A percentile compares a stretch with the other conserved stretches of the same genome.
phyloP scores from a whole-genome alignment of 202 grass and related monocot genomes.

The Bolboschoenoplectus hybrid region DNA sequence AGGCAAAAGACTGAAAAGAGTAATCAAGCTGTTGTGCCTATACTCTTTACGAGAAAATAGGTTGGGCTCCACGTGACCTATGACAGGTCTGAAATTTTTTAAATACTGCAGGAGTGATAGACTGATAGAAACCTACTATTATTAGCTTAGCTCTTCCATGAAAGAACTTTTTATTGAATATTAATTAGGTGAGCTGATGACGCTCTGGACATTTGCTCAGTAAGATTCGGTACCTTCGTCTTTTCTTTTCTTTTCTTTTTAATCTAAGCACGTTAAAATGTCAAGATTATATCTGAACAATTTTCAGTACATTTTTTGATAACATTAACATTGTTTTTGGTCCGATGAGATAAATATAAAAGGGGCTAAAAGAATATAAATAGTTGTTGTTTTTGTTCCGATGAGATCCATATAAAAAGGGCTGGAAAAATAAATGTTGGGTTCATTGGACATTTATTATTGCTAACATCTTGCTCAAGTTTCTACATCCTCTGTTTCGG shows the following conservation, averaged over 20 bases:
- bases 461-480: neutral
- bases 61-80: slow-evolving; percentile 21
- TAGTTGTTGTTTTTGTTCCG: neutral
- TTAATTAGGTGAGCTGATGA: neutral
- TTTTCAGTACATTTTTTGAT: neutral
- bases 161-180: neutral
- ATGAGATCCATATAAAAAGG: neutral
- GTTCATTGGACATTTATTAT: neutral
- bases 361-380: neutral
- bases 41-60: slow-evolving; percentile 34
- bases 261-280: neutral
- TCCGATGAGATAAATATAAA: neutral
- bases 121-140: slow-evolving; percentile 13
- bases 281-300: neutral
- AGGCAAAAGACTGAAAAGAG: slow-evolving; percentile 17
- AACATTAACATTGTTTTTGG: neutral
- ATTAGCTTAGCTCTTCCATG: neutral
- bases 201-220: neutral
- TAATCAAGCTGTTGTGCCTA: neutral
- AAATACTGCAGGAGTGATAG: neutral
- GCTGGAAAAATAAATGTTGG: neutral
- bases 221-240: neutral
- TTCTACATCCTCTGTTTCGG: neutral
- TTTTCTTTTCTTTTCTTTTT: neutral
- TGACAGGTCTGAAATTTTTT: slow-evolving; percentile 27